phyloP scores from a whole-genome alignment of 1,284 basidiomycete species.

The Meira nashicola region DNA sequence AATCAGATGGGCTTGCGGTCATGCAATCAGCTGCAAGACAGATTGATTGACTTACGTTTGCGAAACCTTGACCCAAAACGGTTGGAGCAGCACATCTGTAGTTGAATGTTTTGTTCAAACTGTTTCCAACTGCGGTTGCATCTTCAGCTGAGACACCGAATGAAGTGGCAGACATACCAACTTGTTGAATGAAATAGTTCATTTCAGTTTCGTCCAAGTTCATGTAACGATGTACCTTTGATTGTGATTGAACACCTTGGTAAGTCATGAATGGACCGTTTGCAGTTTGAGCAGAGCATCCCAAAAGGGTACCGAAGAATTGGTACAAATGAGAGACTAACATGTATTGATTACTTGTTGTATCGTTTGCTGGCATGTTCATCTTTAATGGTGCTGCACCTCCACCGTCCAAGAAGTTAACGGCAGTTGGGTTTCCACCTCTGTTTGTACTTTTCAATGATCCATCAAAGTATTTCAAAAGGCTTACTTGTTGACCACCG shows the following conservation, averaged over 20 bases:
- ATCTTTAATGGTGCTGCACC: conserved; percentile 22
- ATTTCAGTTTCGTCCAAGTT: conserved; percentile 16
- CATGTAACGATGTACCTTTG: conserved; percentile 28
- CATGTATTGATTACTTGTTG: conserved; percentile 8
- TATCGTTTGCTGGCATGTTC: conserved; percentile 20
- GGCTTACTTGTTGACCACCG: conserved; percentile 9
- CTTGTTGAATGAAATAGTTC: conserved; percentile 17
- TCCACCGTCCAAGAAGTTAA: conserved; percentile 33
- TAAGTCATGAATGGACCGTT: conserved; percentile 12
- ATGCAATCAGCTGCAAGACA: conserved; percentile 17
- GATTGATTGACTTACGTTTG: conserved; percentile 13
- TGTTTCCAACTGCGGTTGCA: conserved; percentile 16
- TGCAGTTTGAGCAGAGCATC: conserved; percentile 15
- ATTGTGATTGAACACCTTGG: conserved; percentile 19
- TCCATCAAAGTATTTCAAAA: conserved; percentile 21
- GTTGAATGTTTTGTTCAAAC: conserved; percentile 19
- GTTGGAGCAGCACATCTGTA: conserved; percentile 6
- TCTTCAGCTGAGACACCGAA: conserved; percentile 23
- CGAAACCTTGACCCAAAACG: conserved; percentile 3
- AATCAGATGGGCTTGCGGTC: neutral
- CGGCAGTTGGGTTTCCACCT: conserved; percentile 10
- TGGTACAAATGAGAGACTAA: conserved; percentile 26
- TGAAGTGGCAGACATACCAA: conserved; percentile 19
- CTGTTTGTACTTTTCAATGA: conserved; percentile 19
- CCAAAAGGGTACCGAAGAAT: conserved; percentile 24